Conservation (phyloP, 352 stramenopile species). For the Phytophthora syringae region DNA sequence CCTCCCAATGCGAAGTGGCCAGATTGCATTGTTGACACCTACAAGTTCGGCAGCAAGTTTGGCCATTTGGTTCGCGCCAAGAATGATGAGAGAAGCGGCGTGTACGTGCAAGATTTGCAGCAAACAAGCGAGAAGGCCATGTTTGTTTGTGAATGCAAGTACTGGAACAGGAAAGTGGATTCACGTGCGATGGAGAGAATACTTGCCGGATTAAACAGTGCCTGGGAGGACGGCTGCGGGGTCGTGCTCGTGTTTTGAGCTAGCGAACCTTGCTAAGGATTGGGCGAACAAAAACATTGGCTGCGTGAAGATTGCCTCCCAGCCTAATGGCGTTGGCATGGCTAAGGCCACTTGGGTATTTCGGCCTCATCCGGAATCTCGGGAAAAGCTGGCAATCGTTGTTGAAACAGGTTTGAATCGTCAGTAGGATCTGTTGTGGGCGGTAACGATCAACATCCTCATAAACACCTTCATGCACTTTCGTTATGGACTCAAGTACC, state of each 20-base stretch:
- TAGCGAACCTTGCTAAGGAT: neutral
- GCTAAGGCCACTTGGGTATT: too few relatives aligned
- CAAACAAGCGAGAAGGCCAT: neutral
- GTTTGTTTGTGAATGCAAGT: too few relatives aligned
- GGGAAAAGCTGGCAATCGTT: slow-evolving; percentile 13
- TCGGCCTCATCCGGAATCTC: too few relatives aligned
- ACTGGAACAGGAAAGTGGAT: slow-evolving; percentile 2
- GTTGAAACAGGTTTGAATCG: slow-evolving; percentile 2
- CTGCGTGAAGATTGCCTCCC: slow-evolving; percentile 10
- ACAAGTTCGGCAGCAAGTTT: slow-evolving; percentile 11
- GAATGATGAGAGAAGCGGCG: neutral
- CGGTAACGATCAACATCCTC: too few relatives aligned
- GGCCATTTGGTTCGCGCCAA: slow-evolving; percentile 6
- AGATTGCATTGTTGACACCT: slow-evolving; percentile 3
- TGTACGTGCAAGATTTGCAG: slow-evolving; percentile 3
- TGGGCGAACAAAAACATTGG: slow-evolving; percentile 1
- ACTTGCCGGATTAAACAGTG: slow-evolving; percentile 1
- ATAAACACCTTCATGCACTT: too few relatives aligned
- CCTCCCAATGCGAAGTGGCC: slow-evolving; percentile 24
- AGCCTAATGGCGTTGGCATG: neutral
- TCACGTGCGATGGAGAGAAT: neutral
- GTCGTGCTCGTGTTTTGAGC: slow-evolving; percentile 15
- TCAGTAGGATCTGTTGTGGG: neutral
- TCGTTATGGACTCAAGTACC: too few relatives aligned
- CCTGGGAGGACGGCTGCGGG: neutral